Percentiles rank a stretch among this genome's conserved stretches.
Conservation (phyloP, 2,329 filamentous ascomycete species). For the Trichoderma sp. region DNA sequence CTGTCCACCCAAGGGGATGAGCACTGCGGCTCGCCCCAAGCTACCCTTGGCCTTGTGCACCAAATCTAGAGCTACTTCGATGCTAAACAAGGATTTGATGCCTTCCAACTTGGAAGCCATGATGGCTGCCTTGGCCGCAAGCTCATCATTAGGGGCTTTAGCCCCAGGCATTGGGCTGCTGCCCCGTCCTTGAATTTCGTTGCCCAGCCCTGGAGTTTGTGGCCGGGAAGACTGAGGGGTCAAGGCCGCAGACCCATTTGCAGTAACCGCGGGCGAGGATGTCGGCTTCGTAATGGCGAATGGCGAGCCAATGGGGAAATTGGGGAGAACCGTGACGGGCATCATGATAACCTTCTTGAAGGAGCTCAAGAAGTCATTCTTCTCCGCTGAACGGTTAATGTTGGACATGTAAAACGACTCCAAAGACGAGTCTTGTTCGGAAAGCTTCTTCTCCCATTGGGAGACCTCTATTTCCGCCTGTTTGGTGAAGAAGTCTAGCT, state of each 20-base stretch:
- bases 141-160: slow-evolving; percentile 81
- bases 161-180: slow-evolving; percentile 43
- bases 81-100: slow-evolving; percentile 92
- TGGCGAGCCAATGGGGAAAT: slow-evolving; percentile 57
- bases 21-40: slow-evolving; percentile 78
- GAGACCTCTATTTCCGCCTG: slow-evolving; percentile 73
- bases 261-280: slow-evolving; percentile 21
- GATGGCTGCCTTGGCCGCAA: slow-evolving; percentile 94
- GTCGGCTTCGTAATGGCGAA: slow-evolving; percentile 49
- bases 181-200: slow-evolving; percentile 34
- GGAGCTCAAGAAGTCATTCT: slow-evolving; percentile 91
- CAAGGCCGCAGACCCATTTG: slow-evolving; percentile 28
- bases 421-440: slow-evolving; percentile 82
- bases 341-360: slow-evolving; percentile 99
- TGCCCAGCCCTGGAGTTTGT: slow-evolving; percentile 44
- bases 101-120: slow-evolving; percentile 94
- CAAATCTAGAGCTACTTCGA: slow-evolving; percentile 86
- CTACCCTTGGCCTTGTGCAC: slow-evolving; percentile 86
- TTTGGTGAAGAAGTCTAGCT: slow-evolving; percentile 78
- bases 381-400: slow-evolving; percentile 89
- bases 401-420: slow-evolving; percentile 97
- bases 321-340: slow-evolving; percentile 86
- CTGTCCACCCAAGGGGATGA: slow-evolving; percentile 76
- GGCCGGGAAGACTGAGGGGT: slow-evolving; percentile 46
- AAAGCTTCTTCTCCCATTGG: slow-evolving; percentile 87